A percentile compares a stretch with the other conserved stretches of the same genome.
Conservation (phyloP, 306 rosid species). For the Delonix regia region DNA sequence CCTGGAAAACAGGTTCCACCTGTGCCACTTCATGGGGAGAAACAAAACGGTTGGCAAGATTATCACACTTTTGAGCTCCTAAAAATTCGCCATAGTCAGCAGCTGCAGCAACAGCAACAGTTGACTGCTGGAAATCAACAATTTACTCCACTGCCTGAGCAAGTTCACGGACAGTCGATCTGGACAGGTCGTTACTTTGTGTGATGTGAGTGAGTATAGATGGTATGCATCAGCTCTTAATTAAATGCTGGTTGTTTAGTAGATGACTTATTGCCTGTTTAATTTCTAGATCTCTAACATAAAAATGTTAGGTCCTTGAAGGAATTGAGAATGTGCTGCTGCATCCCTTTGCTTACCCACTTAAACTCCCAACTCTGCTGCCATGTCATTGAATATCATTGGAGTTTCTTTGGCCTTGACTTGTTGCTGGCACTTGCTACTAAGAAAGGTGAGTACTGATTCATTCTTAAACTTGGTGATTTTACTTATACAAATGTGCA, state of each 20-base stretch:
- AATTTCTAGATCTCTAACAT: slow-evolving; percentile 26
- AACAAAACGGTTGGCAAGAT: slow-evolving; percentile 78
- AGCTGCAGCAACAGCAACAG: slow-evolving; percentile 65
- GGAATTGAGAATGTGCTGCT: slow-evolving; percentile 69
- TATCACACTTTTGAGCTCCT: slow-evolving; percentile 58
- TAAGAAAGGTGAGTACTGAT: slow-evolving; percentile 57
- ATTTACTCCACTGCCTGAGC: slow-evolving; percentile 68
- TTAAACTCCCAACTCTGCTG: slow-evolving; percentile 72
- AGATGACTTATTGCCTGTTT: slow-evolving; percentile 6
- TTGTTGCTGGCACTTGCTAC: slow-evolving; percentile 80
- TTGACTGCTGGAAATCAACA: slow-evolving; percentile 66
- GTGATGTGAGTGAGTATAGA: slow-evolving; percentile 72
- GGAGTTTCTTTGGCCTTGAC: slow-evolving; percentile 85
- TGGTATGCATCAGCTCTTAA: slow-evolving; percentile 59
- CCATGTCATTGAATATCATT: slow-evolving; percentile 62
- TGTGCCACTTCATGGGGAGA: slow-evolving; percentile 54
- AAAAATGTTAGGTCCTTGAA: slow-evolving; percentile 51
- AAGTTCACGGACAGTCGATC: slow-evolving; percentile 82
- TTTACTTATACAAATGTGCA: neutral
- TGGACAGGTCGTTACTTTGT: slow-evolving; percentile 83
- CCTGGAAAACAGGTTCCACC: slow-evolving; percentile 84
- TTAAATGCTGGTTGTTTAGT: slow-evolving; percentile 35
- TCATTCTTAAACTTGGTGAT: neutral
- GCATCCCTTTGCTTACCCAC: slow-evolving; percentile 59
- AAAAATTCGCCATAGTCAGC: slow-evolving; percentile 71